phyloP scores from a whole-genome alignment of 352 stramenopile species.

The Thalassiosira hispida region DNA sequence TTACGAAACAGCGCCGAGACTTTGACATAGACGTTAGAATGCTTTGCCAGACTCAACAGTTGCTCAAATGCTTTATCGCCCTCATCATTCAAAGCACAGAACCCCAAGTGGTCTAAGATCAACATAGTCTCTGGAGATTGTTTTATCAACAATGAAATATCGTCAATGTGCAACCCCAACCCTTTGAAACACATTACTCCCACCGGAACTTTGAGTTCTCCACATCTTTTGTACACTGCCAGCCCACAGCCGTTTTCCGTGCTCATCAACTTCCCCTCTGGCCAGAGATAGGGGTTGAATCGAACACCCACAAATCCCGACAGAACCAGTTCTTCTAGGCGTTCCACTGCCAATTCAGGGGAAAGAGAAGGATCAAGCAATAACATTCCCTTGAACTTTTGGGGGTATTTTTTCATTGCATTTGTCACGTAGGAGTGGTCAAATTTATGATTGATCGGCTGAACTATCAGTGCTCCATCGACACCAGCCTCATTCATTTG shows the following conservation, averaged over 20 bases:
- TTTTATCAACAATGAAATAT: constrained; percentile 77
- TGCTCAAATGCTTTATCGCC: constrained; percentile 74
- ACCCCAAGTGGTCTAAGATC: constrained; percentile 88
- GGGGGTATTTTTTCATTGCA: constrained; percentile 70
- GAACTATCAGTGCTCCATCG: constrained; percentile 83
- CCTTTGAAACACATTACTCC: constrained; percentile 88
- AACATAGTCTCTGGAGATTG: constrained; percentile 66
- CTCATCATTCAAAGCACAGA: constrained; percentile 76
- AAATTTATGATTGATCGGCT: constrained; percentile 89
- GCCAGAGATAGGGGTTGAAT: constrained; percentile 88
- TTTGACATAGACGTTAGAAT: constrained; percentile 83
- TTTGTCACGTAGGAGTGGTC: constrained; percentile 85
- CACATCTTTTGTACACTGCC: constrained; percentile 81
- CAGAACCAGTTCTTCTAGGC: constrained; percentile 70
- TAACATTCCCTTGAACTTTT: constrained; percentile 86
- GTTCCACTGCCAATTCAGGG: constrained; percentile 64
- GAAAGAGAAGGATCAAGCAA: constrained; percentile 80
- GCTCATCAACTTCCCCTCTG: constrained; percentile 49
- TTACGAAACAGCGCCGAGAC: constrained; percentile 86
- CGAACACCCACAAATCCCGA: constrained; percentile 84
- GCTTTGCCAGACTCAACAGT: constrained; percentile 80
- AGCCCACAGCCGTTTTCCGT: constrained; percentile 53
- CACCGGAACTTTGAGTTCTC: constrained; percentile 81
- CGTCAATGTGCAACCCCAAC: constrained; percentile 78
- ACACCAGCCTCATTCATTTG: constrained; percentile 73